phyloP scores from a whole-genome alignment of 768 basidiomycete species.

The Tephrocybe sp. region DNA sequence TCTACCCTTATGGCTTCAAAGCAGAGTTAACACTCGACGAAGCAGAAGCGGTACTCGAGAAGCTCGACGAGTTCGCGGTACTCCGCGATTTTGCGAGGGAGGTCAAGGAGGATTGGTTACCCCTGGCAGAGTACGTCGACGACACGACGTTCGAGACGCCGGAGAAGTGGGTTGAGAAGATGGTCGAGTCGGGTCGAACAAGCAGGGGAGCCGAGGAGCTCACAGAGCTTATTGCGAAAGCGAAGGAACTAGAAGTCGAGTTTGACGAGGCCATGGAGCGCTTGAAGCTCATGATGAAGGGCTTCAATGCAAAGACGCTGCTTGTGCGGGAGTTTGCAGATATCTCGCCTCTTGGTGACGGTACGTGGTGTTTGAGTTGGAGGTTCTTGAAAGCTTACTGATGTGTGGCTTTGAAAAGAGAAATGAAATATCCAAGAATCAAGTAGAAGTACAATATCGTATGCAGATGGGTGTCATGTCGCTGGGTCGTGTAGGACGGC shows the following conservation, averaged over 20 bases:
- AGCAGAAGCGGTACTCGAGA: no score
- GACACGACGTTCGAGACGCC: neutral
- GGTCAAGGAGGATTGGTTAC: no score
- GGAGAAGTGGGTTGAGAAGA: neutral
- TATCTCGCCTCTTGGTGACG: no score
- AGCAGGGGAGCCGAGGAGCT: neutral
- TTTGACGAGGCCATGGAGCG: neutral
- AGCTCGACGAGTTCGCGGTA: no score
- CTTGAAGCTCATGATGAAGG: neutral
- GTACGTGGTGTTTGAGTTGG: no score
- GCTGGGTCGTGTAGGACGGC: slow-evolving; percentile 83
- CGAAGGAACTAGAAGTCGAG: neutral
- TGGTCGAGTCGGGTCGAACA: neutral
- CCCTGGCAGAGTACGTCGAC: no score
- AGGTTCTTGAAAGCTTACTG: no score
- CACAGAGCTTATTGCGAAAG: neutral
- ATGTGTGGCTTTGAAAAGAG: no score
- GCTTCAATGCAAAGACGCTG: neutral
- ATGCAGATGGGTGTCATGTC: slow-evolving; percentile 27
- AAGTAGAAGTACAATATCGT: slow-evolving; percentile 8
- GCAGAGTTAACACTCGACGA: no score
- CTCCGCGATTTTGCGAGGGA: no score
- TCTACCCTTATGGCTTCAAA: no score
- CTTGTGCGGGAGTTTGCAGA: neutral
- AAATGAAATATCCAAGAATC: slow-evolving; percentile 9